Base-by-base conservation (phyloP, 257 asterid species). In the Capsicum rhomboideum region DNA sequence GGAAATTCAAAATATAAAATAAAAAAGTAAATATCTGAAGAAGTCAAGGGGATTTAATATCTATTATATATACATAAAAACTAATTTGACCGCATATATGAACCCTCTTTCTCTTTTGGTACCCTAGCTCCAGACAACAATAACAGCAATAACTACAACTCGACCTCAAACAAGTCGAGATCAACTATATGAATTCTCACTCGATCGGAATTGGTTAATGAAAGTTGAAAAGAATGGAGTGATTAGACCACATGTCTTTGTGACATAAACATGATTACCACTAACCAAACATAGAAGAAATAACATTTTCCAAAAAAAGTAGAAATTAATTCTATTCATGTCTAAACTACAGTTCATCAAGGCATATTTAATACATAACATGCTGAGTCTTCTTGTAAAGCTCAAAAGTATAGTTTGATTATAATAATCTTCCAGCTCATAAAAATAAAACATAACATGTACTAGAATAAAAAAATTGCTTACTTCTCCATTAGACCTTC, bases 401-500 rank as follows among this genome's bases (percentile, higher is more conserved):
- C 8, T 74, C 79, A 71, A 44, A 28, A 29, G 20, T 9, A 13
- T 11, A 63, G 10, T 11, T 63, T 63, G 40, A 28, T 14, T 64
- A 64, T 14, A 13, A 54, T 16, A 13, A 37, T 40, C 17, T 71
- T 40, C 79, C 34, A 42, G 54, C 79, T 40, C 31, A 66, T 66
- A 69, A 40, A 68, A n/a, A 69, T 68, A 71, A 71, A 23, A 3
- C 12, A 40, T 71, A 42, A 42, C n/a, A 71, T 42, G 58, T 72
- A 74, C 17, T 23, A 34, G 12, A 63, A 1, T 4, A 31, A 31
- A 6, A 42, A 20, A 23, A 46, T 0, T 40, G 1, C 59, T 23
- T 75, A 75, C 81, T 52, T 75, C 81, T 75, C 81, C 81, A 49
- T 50, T 75, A 26, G 81, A 75, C 61, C 81, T 75, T 49, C 81